Base-by-base conservation (phyloP, 2,329 filamentous ascomycete genomes). In the Chrysosporium queenslandicum region DNA sequence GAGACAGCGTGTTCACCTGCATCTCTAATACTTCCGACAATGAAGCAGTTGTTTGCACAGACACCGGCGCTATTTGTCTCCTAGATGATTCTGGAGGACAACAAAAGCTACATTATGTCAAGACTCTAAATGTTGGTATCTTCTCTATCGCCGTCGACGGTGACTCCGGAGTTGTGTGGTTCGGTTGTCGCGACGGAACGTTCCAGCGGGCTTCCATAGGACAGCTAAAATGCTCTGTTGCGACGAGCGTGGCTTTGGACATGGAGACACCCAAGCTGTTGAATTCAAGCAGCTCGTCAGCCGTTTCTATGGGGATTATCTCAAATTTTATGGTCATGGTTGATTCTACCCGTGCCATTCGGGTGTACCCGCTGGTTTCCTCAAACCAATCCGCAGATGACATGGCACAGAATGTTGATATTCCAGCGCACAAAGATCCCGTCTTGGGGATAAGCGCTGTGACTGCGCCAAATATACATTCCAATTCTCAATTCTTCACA, bases 41-140 rank as follows among this genome's bases (percentile, higher is more conserved):
- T 39, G 85, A 83, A 61, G 85, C 89, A 16, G 78, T 97, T 37
- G 74, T 97, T 39, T 92, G 88, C 69, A 87, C 91, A 2, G 90
- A 96, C 63, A 80, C 81, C 54, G 92, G 92, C 25, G 85, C 94
- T 62, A 75, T 98, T n/a, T 97, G 91, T 67, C 73, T 94, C 27
- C 74, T 96, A 29, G 86, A 96, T 57, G 86, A 94, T 58, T 79
- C 77, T 29, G 81, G 79, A 48, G 83, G 82, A 56, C 79, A 82
- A 56, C 85, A 86, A 67, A 86, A 81, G 59, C 72, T 96, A 45
- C 74, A 76, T 40, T 81, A 82, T 53, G 74, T 88, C 30, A 76
- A 82, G 34, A 77, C 80, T 41, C 73, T 85, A 30, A 81, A 79
- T 1, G 91, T 91, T 63, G 66, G 74, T 8, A 77, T 90, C 50